Base-by-base conservation (phyloP, 2,329 filamentous ascomycete genomes). In the Beauveria sp. region DNA sequence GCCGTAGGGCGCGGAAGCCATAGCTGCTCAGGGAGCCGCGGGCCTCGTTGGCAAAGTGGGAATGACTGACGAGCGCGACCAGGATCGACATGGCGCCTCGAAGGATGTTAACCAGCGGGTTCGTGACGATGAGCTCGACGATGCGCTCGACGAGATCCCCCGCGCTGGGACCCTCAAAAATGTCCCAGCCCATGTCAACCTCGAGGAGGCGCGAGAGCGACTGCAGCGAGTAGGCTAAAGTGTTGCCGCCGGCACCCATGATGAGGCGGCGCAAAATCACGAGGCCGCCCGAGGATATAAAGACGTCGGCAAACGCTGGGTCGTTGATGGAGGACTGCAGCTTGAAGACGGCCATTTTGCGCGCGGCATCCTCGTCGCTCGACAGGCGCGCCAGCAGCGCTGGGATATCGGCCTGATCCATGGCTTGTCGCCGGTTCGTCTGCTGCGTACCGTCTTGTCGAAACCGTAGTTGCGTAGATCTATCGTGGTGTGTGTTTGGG, bases 291-390 rank as follows among this genome's bases (percentile, higher is more conserved):
- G 92, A 90, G 56, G 89, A 86, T 64, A 97, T 96, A 77, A 99
- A 99, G 68, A 96, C 87, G 73, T 97, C 94, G 69, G 94, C 94
- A 73, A 97, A 97, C 55, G 92, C 89, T 28, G 93, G 93, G 76
- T 99, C 94, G 72, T 92, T 93, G 75, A 99, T 96, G 64, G 91
- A 92, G 65, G 85, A 88, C 76, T 99, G 94, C 66, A 99, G 85
- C 78, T 97, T 97, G 84, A 99, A 99, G 63, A 96, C 94, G 63
- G 94, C 94, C 91, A 97, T 97, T 76, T 99, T 99, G 70, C 92
- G 91, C 67, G 91, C 88, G 61, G 91, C 92, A 80, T 99, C 94
- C 76, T 96, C 85, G 67, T 87, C 83, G 75, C 84, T 87, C 46
- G 82, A 79, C 63, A 88, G 78, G 66, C 84, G 84, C 76, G 83